These are phyloP conservation scores for Guadua angustifolia DNA, from an alignment of 176 grass and related monocot genomes.

Conservation along the genomic window DNA sequence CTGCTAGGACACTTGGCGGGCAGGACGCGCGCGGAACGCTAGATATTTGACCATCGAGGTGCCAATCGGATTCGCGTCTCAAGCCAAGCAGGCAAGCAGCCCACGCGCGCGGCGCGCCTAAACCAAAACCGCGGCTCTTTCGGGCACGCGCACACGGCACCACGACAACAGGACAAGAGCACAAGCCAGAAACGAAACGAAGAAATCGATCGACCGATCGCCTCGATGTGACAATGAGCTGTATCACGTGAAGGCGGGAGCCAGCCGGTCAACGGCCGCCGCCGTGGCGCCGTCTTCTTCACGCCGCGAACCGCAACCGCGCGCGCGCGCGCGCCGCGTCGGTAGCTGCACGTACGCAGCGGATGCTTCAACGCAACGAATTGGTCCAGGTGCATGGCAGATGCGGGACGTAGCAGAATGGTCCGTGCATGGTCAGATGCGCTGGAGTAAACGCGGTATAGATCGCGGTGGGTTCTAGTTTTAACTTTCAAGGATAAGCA, in stretches of 20 bases:
- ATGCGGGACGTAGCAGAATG: background rate
- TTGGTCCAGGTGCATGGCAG: conserved; percentile 21
- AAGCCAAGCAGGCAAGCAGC: background rate
- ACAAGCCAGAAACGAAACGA: background rate
- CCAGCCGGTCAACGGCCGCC: conserved; percentile 6
- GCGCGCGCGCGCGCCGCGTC: background rate
- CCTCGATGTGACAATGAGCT: background rate
- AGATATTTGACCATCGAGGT: background rate
- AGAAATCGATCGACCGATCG: background rate
- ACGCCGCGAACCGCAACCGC: conserved; percentile 13
- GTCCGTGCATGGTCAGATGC: background rate
- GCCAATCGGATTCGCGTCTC: conserved; percentile 33
- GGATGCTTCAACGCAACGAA: conserved; percentile 71
- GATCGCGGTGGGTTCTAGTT: background rate
- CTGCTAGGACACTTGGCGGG: background rate
- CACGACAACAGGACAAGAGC: background rate
- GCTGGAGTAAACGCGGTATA: background rate
- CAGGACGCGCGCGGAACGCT: background rate
- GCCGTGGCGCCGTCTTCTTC: conserved; percentile 43
- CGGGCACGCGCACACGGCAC: background rate
- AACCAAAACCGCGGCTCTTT: conserved; percentile 18
- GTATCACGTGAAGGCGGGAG: background rate
- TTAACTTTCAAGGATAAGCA: conserved; percentile 12
- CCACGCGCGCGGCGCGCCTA: background rate
- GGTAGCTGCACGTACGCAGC: conserved; percentile 37